phyloP scores from a whole-genome alignment of 306 rosid species.

The Corylus avellana region DNA sequence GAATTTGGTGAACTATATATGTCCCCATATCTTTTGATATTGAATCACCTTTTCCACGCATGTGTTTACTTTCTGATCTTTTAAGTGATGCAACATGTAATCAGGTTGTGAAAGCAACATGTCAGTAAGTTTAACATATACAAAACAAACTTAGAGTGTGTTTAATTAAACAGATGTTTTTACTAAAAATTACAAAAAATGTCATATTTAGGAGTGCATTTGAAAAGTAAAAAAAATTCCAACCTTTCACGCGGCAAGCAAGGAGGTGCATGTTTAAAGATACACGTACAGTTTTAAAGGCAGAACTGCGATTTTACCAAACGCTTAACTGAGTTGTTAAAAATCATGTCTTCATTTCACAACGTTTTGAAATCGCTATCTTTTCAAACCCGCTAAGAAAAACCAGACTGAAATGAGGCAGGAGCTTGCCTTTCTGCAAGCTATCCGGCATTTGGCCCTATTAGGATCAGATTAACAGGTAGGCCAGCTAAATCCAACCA shows the following conservation, averaged over 20 bases:
- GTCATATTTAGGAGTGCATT: too few relatives aligned
- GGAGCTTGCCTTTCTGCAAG: not conserved
- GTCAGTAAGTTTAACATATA: not conserved
- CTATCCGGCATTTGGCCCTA: conserved; percentile 34
- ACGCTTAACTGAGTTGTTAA: too few relatives aligned
- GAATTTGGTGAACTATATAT: not conserved
- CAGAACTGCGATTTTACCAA: too few relatives aligned
- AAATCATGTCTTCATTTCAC: too few relatives aligned
- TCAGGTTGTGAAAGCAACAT: not conserved
- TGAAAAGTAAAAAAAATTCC: too few relatives aligned
- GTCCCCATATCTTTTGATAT: not conserved
- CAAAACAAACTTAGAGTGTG: not conserved
- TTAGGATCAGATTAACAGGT: conserved; percentile 41
- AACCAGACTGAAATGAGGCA: not conserved
- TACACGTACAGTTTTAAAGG: too few relatives aligned
- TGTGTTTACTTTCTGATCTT: not conserved
- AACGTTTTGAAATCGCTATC: too few relatives aligned
- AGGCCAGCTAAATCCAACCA: conserved; percentile 57
- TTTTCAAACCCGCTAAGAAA: not conserved
- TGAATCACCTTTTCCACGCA: not conserved
- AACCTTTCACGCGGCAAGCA: too few relatives aligned
- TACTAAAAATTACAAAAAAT: too few relatives aligned
- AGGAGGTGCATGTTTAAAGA: too few relatives aligned
- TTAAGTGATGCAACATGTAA: not conserved
- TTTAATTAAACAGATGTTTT: too few relatives aligned